Percentiles rank a stretch among this genome's conserved stretches.
These are phyloP conservation scores for Scheffersomyces quercinus DNA, from an alignment of 1,139 yeast species.

Conservation along the genomic window DNA sequence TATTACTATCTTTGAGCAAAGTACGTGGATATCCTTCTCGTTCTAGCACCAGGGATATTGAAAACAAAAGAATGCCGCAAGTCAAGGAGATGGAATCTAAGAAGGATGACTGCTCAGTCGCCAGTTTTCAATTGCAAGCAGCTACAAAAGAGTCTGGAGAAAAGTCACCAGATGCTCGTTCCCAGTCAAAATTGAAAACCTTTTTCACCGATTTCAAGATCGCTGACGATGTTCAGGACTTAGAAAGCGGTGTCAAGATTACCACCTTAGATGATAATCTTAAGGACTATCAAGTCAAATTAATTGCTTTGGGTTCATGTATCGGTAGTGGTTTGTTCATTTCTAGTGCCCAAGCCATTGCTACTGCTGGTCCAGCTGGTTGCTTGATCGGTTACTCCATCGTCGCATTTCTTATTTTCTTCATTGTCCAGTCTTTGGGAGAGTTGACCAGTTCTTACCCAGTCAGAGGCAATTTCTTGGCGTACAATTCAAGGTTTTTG, in stretches of 20 bases:
- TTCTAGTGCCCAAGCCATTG: slow-evolving; percentile 23
- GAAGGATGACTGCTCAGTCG: slow-evolving; percentile 2
- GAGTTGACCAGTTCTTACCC: slow-evolving; percentile 22
- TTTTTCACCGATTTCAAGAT: slow-evolving; percentile 2
- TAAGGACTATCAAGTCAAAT: slow-evolving; percentile 14
- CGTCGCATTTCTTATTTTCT: slow-evolving; percentile 20
- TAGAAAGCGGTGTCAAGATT: slow-evolving; percentile 6
- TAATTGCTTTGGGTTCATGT: slow-evolving; percentile 45
- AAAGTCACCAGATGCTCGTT: neutral
- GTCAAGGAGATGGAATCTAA: neutral
- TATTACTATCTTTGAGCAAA: too few species aligned
- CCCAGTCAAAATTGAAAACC: slow-evolving; percentile 2
- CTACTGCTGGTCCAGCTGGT: slow-evolving; percentile 22
- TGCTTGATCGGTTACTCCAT: slow-evolving; percentile 22
- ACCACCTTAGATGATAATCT: slow-evolving; percentile 13
- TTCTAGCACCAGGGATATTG: too few species aligned
- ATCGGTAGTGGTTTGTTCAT: slow-evolving; percentile 46
- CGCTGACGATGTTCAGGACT: slow-evolving; percentile 1
- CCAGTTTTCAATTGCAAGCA: slow-evolving; percentile 1
- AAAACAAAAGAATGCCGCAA: too few species aligned
- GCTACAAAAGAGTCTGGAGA: neutral
- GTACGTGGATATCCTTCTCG: too few species aligned
- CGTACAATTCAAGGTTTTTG: slow-evolving; percentile 22
- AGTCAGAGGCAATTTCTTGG: slow-evolving; percentile 22
- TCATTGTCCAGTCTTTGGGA: slow-evolving; percentile 22